Evolutionary conservation across 352 stramenopile genomes (phyloP).

Genomic region (Globisporangium camurandrum): DNA sequence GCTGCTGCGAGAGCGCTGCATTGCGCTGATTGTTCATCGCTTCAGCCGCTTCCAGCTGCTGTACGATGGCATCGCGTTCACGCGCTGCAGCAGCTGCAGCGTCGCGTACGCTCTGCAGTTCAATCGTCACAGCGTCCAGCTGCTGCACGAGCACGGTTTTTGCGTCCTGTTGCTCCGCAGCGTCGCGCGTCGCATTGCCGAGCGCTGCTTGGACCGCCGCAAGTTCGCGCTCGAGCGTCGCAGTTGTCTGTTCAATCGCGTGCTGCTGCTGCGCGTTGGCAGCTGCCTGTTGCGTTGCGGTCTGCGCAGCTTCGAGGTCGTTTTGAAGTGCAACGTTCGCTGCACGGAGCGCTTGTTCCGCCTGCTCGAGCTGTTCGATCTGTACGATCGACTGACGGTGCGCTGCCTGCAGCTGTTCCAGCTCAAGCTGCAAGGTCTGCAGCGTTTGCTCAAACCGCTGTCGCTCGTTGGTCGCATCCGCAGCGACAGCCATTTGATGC

Average conservation of each 20-base stretch:
- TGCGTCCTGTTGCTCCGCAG: constrained; percentile 11
- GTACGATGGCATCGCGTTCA: constrained; percentile 19
- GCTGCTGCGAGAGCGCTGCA: constrained; percentile 6
- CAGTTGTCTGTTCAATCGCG: background rate
- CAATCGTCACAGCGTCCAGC: constrained; percentile 11
- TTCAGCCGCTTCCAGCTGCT: constrained; percentile 21
- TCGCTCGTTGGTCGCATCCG: too few species aligned
- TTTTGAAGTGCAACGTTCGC: background rate
- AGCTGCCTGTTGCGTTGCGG: background rate
- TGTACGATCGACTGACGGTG: too few species aligned
- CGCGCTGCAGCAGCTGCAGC: constrained; percentile 23
- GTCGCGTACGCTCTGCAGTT: constrained; percentile 10
- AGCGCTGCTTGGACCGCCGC: background rate
- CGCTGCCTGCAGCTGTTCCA: too few species aligned
- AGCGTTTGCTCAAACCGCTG: too few species aligned
- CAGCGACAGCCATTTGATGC: too few species aligned
- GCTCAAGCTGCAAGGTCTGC: too few species aligned
- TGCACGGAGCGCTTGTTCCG: background rate
- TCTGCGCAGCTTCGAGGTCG: background rate
- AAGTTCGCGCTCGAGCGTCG: background rate
- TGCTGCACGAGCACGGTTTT: background rate
- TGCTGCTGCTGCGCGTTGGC: background rate
- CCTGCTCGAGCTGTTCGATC: background rate
- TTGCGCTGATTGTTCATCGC: constrained; percentile 3
- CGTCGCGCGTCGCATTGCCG: background rate